These are phyloP conservation scores for Candida jianshihensis DNA, from an alignment of 805 yeast genomes.

Conservation along the genomic window DNA sequence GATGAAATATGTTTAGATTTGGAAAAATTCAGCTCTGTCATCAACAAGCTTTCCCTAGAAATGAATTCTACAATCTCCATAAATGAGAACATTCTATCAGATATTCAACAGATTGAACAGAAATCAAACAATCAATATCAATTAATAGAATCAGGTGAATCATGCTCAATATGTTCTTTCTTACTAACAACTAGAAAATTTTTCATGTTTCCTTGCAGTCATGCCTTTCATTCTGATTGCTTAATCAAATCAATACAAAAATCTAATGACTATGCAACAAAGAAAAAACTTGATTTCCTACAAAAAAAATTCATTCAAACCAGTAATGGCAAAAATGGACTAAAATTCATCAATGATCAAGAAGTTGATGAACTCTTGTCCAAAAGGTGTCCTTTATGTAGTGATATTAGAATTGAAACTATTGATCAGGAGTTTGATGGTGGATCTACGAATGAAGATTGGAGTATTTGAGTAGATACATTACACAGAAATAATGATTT, in stretches of 20 bases:
- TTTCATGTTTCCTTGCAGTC: slow-evolving; percentile 82
- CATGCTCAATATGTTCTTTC: slow-evolving; percentile 67
- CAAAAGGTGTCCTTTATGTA: slow-evolving; percentile 68
- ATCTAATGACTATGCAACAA: slow-evolving; percentile 61
- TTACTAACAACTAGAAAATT: slow-evolving; percentile 69
- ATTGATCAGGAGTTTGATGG: slow-evolving; percentile 58
- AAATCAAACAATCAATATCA: slow-evolving; percentile 39
- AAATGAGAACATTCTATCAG: slow-evolving; percentile 49
- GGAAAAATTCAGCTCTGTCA: slow-evolving; percentile 60
- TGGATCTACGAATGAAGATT: slow-evolving; percentile 34
- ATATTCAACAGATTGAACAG: slow-evolving; percentile 37
- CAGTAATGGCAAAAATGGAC: slow-evolving; percentile 20
- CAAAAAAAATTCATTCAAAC: slow-evolving; percentile 26
- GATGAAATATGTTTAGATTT: slow-evolving; percentile 78
- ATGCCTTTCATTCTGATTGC: slow-evolving; percentile 86
- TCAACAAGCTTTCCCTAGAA: slow-evolving; percentile 60
- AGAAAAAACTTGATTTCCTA: slow-evolving; percentile 52
- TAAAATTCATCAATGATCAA: slow-evolving; percentile 22
- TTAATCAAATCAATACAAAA: slow-evolving; percentile 51
- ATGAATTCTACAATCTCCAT: slow-evolving; percentile 69
- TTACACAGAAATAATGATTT: too few species aligned
- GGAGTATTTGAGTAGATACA: slow-evolving; percentile 32
- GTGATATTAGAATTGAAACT: slow-evolving; percentile 61
- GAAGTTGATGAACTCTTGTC: slow-evolving; percentile 57
- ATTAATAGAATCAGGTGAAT: slow-evolving; percentile 74